Evolutionary conservation across 2,329 filamentous ascomycete genomes (phyloP).

Genomic region (Pyrenochaeta sp.): DNA sequence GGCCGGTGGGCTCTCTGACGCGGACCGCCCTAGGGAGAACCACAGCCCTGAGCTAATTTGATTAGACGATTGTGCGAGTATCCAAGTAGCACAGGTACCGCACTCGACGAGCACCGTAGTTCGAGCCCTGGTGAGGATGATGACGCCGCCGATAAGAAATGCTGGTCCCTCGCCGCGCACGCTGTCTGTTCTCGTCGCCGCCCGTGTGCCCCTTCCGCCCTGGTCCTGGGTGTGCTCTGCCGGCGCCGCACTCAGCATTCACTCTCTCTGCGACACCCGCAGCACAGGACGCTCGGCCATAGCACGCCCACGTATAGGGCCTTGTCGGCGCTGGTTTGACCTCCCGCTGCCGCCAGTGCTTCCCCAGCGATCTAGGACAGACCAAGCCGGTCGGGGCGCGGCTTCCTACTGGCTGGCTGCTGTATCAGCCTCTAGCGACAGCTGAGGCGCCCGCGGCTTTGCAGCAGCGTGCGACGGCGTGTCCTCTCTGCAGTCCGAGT

Average conservation of each 20-base stretch:
- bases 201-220: background rate
- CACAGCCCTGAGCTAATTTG: constrained; percentile 29
- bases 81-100: constrained; percentile 30
- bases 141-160: constrained; percentile 2
- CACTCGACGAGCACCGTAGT: constrained; percentile 4
- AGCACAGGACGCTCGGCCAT: constrained; percentile 18
- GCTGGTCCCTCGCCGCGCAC: constrained; percentile 1
- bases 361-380: constrained; percentile 24
- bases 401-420: constrained; percentile 25
- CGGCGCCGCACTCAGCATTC: background rate
- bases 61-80: constrained; percentile 22
- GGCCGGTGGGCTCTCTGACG: background rate
- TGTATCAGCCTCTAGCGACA: constrained; percentile 21
- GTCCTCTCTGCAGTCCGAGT: constrained; percentile 20
- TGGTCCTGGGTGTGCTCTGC: background rate
- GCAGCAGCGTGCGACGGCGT: constrained; percentile 22
- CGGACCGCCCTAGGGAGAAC: constrained; percentile 6
- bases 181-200: constrained; percentile 5
- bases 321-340: constrained; percentile 22
- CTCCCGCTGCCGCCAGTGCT: constrained; percentile 28
- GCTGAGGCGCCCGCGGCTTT: constrained; percentile 17
- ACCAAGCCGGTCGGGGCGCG: constrained; percentile 14
- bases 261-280: constrained; percentile 12
- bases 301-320: constrained; percentile 24
- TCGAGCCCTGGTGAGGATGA: background rate